Conservation (phyloP, 2,329 filamentous ascomycete species). For the Fragosphaeria purpurea region DNA sequence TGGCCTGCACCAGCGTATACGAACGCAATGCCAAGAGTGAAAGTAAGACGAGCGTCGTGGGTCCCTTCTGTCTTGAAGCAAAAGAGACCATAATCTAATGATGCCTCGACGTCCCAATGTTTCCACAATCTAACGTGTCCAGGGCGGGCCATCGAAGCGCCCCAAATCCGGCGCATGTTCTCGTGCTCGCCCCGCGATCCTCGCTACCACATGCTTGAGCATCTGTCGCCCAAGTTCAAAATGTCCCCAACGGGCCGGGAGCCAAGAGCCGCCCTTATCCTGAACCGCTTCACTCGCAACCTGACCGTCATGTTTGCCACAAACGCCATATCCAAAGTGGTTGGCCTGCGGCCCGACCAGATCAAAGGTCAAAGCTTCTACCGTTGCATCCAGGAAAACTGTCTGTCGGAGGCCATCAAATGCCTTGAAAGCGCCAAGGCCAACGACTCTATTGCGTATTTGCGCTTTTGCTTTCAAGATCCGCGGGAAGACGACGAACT, state of each 20-base stretch:
- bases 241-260: constrained; percentile 57
- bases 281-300: constrained; percentile 78
- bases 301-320: constrained; percentile 82
- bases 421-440: constrained; percentile 79
- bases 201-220: constrained; percentile 81
- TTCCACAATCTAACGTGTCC: constrained; percentile 8
- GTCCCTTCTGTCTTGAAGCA: background rate
- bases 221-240: constrained; percentile 71
- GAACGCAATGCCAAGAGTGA: constrained; percentile 57
- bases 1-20: constrained; percentile 76
- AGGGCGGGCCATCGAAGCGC: constrained; percentile 71
- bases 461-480: constrained; percentile 77
- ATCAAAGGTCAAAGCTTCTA: constrained; percentile 76
- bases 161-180: constrained; percentile 68
- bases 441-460: constrained; percentile 83
- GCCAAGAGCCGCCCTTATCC: constrained; percentile 71
- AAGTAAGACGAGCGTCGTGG: constrained; percentile 39
- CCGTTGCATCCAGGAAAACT: constrained; percentile 72
- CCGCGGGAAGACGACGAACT: constrained; percentile 50
- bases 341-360: constrained; percentile 60
- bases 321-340: constrained; percentile 61
- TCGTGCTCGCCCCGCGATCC: constrained; percentile 73
- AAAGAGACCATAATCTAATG: no score
- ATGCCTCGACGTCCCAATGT: background rate
- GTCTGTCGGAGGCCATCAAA: constrained; percentile 63